These are phyloP conservation scores for Solanum commersonii DNA, from an alignment of 257 asterid genomes.

Conservation along the genomic window DNA sequence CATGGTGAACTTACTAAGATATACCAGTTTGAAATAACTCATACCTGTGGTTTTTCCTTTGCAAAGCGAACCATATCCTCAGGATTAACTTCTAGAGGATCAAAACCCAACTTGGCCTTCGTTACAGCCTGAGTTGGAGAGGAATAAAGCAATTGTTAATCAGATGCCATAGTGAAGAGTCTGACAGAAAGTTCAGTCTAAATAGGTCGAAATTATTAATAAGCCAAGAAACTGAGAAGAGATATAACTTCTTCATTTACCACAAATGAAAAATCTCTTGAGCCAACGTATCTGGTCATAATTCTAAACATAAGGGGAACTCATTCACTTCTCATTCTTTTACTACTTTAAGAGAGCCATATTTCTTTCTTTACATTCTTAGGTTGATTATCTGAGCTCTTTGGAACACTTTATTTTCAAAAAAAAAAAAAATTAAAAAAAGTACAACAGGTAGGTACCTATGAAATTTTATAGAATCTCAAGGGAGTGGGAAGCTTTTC, in stretches of 20 bases:
- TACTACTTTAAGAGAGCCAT: neutral
- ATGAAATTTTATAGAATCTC: neutral
- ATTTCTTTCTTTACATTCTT: neutral
- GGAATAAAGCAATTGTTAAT: neutral
- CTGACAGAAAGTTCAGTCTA: neutral
- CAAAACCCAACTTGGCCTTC: constrained; percentile 93
- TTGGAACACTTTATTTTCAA: neutral
- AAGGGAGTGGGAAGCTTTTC: neutral
- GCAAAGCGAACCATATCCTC: constrained; percentile 99
- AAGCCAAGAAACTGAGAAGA: neutral
- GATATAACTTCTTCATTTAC: neutral
- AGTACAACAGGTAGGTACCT: neutral
- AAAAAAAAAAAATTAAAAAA: neutral
- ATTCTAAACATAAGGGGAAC: neutral
- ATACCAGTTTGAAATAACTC: constrained; percentile 1
- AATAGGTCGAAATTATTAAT: neutral
- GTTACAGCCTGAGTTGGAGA: constrained; percentile 76
- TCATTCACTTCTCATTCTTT: neutral
- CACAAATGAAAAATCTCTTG: neutral
- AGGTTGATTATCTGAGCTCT: neutral
- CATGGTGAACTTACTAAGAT: neutral
- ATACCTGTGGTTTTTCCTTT: constrained; percentile 91
- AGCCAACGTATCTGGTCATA: neutral
- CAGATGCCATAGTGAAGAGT: neutral
- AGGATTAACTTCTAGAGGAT: constrained; percentile 96